Percentiles rank a stretch among this genome's conserved stretches.
phyloP scores from a whole-genome alignment of 2,329 filamentous ascomycete species.

The Aureobasidium sp. region DNA sequence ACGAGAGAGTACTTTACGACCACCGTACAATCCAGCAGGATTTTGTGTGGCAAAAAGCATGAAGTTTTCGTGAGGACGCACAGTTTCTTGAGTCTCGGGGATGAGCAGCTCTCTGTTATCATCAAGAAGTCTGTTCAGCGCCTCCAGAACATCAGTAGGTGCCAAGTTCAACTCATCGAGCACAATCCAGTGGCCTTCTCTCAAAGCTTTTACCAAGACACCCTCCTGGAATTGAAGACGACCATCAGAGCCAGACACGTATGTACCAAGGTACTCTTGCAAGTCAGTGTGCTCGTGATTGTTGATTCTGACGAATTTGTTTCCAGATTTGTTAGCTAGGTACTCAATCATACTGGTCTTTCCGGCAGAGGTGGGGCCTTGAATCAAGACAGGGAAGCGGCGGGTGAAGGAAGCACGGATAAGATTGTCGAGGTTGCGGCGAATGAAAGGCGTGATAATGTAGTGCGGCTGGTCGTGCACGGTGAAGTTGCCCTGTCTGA shows the following conservation, averaged over 20 bases:
- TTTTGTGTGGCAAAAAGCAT: conserved; percentile 99
- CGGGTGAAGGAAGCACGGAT: conserved; percentile 89
- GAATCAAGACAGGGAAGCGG: conserved; percentile 86
- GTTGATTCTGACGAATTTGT: conserved; percentile 97
- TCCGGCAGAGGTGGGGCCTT: conserved; percentile 92
- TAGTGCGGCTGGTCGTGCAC: conserved; percentile 76
- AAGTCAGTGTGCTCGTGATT: conserved; percentile 99
- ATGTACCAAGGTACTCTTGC: conserved; percentile 94
- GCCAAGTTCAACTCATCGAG: conserved; percentile 96
- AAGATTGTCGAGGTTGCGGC: conserved; percentile 88
- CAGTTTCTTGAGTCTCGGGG: conserved; percentile 90
- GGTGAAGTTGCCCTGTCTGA: conserved; percentile 64
- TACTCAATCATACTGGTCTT: conserved; percentile 99
- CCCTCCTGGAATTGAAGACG: conserved; percentile 89
- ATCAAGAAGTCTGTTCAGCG: conserved; percentile 87
- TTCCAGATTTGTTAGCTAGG: conserved; percentile 90
- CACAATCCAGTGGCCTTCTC: conserved; percentile 95
- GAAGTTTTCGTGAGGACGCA: conserved; percentile 88
- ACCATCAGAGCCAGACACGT: conserved; percentile 78
- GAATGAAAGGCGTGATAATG: conserved; percentile 92
- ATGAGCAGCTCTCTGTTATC: conserved; percentile 95
- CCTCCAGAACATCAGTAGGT: conserved; percentile 93
- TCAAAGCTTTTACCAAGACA: conserved; percentile 81
- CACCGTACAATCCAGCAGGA: conserved; percentile 88
- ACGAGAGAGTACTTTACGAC: conserved; percentile 83